Percentiles rank a stretch among this genome's conserved stretches.
phyloP scores from a whole-genome alignment of 1,284 basidiomycete genomes.

The Moniliophthora roreri region DNA sequence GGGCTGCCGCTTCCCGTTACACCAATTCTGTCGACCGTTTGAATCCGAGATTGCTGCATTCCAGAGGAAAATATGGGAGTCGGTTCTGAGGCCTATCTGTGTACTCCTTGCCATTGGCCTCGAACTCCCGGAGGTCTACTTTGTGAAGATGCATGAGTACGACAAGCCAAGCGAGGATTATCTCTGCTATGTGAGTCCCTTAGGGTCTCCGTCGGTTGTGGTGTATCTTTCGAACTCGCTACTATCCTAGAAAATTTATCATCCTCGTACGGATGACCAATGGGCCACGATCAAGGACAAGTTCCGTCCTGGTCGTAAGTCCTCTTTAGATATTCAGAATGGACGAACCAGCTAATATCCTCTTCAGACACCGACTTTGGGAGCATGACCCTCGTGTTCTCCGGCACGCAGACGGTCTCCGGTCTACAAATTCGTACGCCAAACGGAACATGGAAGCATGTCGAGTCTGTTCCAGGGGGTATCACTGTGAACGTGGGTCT shows the following conservation, averaged over 20 bases:
- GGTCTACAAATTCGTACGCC: too few relatives aligned
- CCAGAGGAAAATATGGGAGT: too few relatives aligned
- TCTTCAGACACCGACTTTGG: not conserved
- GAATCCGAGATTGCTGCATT: too few relatives aligned
- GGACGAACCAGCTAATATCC: not conserved
- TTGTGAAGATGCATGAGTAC: slow-evolving; percentile 5
- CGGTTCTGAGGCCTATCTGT: not conserved
- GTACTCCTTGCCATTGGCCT: slow-evolving; percentile 4
- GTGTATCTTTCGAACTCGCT: not conserved
- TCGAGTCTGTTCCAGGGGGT: not conserved
- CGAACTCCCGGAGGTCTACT: slow-evolving; percentile 7
- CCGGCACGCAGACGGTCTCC: not conserved
- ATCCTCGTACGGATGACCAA: not conserved
- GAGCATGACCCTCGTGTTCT: slow-evolving; percentile 1
- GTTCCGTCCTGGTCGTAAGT: slow-evolving; percentile 5
- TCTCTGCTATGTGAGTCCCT: slow-evolving; percentile 4
- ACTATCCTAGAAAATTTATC: slow-evolving; percentile 1
- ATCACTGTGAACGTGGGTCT: not conserved
- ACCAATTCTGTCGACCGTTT: too few relatives aligned
- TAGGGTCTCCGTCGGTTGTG: not conserved
- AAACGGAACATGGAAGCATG: not conserved
- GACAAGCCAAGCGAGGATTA: slow-evolving; percentile 5
- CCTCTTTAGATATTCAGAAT: not conserved
- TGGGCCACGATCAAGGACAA: not conserved
- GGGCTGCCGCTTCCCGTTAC: too few relatives aligned